A percentile compares a stretch with the other conserved stretches of the same genome.
phyloP scores from a whole-genome alignment of 345 rosid genomes.

The Salix caprea region DNA sequence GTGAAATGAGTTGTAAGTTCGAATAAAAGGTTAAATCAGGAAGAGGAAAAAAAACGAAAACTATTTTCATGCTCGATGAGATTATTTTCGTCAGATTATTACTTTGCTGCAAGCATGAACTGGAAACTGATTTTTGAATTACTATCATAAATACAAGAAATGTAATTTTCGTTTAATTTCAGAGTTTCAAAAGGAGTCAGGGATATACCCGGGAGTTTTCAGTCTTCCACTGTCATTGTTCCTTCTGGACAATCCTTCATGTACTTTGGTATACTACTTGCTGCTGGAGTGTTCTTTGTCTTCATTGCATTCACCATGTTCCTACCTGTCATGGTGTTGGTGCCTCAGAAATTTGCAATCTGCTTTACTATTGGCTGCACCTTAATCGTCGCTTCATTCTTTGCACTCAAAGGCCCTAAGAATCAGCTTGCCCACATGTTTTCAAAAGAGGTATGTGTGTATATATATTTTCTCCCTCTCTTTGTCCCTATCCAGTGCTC shows the following conservation, averaged over 20 bases:
- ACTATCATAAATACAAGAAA: too few relatives aligned
- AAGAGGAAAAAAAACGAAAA: too few relatives aligned
- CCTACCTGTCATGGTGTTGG: conserved; percentile 86
- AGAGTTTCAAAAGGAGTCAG: conserved; percentile 90
- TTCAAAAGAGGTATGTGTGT: conserved; percentile 64
- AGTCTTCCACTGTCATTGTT: conserved; percentile 77
- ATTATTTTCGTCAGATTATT: too few relatives aligned
- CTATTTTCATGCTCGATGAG: too few relatives aligned
- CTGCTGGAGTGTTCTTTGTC: conserved; percentile 74
- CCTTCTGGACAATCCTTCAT: conserved; percentile 83
- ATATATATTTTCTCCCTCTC: neutral
- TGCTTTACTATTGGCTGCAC: conserved; percentile 88
- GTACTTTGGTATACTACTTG: conserved; percentile 79
- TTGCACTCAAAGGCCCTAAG: conserved; percentile 82
- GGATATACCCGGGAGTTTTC: conserved; percentile 70
- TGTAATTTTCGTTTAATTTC: conserved; percentile 26
- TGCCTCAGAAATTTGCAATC: conserved; percentile 93
- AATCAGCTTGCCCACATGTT: conserved; percentile 79
- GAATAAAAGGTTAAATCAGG: too few relatives aligned
- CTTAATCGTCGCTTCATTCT: conserved; percentile 80
- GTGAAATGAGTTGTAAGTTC: too few relatives aligned
- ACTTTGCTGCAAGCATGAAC: too few relatives aligned
- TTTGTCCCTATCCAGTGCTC: neutral
- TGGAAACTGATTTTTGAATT: too few relatives aligned
- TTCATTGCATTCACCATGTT: conserved; percentile 89